A percentile compares a stretch with the other conserved stretches of the same genome.
These are phyloP conservation scores for Jaltomata sinuosa DNA, from an alignment of 257 asterid genomes.

Conservation along the genomic window DNA sequence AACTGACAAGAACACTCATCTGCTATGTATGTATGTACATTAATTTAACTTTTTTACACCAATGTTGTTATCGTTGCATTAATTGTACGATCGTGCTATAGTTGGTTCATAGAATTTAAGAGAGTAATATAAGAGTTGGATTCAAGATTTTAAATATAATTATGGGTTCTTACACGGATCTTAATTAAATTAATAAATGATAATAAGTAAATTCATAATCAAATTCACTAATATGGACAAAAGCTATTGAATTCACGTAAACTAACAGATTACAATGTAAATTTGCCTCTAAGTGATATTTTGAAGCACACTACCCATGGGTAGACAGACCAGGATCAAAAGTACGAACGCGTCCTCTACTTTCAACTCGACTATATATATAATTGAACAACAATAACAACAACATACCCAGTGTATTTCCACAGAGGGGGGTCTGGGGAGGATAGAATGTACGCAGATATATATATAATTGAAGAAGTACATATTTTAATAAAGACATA, in stretches of 20 bases:
- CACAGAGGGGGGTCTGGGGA: too few species aligned
- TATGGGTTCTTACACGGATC: not conserved
- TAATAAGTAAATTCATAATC: not conserved
- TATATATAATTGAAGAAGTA: not conserved
- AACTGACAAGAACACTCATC: not conserved
- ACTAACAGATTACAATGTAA: not conserved
- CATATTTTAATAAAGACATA: too few species aligned
- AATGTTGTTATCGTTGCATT: not conserved
- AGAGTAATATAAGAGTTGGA: not conserved
- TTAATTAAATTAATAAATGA: too few species aligned
- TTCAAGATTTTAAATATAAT: not conserved
- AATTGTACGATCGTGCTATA: not conserved
- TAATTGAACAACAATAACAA: too few species aligned
- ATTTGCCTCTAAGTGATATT: not conserved
- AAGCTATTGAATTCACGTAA: not conserved
- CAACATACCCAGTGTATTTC: too few species aligned
- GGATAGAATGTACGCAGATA: too few species aligned
- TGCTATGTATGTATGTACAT: not conserved
- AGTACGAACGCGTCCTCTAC: not conserved
- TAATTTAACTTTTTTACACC: not conserved
- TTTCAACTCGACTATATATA: not conserved
- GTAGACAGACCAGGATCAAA: not conserved
- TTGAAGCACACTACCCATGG: not conserved
- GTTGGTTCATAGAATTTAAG: not conserved
- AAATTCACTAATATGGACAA: not conserved